Base-by-base conservation (phyloP, 345 rosid species). In the Tarenaya hassleriana region DNA sequence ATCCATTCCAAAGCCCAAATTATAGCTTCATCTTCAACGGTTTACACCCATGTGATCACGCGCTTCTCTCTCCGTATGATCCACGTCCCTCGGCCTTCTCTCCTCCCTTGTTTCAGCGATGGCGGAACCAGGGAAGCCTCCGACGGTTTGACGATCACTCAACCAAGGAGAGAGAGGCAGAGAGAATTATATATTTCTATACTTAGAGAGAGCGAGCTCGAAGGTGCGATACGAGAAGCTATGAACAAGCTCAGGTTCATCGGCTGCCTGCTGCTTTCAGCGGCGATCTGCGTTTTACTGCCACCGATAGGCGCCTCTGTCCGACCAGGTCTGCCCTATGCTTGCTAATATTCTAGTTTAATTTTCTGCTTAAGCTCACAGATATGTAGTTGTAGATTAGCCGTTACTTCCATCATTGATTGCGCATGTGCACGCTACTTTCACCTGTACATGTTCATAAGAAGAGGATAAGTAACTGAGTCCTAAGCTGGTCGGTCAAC, bases 281-380 rank as follows among this genome's bases (percentile, higher is more conserved):
- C 54, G 32, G 47, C 60, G 71, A 67, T 59, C 29, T 55, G 58
- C 31, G 24, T 52, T 41, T 49, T 69, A 40, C 32, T 52, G 33
- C 64, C 69, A 6, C 41, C 54, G 46, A 56, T 52, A 43, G 68
- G 58, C 18, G 73, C 73, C 45, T 61, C 64, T 45, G 33, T 70
- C 37, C 60, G 62, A 20, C 55, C 72, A 69, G 87, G 87, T 71
- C 14, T 41, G 39, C 50, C 38, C 55, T 17, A 16, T 27, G 34
- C 42, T 52, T 52, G 7, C 29, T 3, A 16, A 17, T 40, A 29
- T 42, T 5, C 13, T 14, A 2, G n/a, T 31, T 2, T 29, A 4
- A 7, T 24, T 6, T 14, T 16, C 17, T 5, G 8, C 19, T 15
- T 8, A 0, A 9, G 7, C 29, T 29, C 20, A 34, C 0, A 18